Evolutionary conservation across 2,329 filamentous ascomycete genomes (phyloP), one percentile per base, ranked within the genome.

Genomic region (Xylaria sp.): DNA sequence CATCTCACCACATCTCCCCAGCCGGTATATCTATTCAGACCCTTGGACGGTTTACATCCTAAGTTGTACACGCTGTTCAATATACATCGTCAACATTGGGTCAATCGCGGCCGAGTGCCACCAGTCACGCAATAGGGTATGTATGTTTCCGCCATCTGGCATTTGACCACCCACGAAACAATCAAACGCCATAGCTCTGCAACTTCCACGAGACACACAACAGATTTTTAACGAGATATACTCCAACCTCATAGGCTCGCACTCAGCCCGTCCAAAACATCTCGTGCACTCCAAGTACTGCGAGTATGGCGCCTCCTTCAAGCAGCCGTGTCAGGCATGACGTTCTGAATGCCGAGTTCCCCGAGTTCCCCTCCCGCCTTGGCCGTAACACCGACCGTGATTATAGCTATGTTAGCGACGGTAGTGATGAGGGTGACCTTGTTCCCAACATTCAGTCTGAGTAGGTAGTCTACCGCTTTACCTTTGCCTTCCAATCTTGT

Each of bases 381-480:
- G n/a, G n/a, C n/a, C n/a, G n/a, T n/a, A n/a, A n/a, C n/a, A n/a
- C n/a, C n/a, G n/a, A n/a, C n/a, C n/a, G n/a, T n/a, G n/a, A n/a
- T n/a, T n/a, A n/a, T n/a, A n/a, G n/a, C n/a, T n/a, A n/a, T n/a
- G n/a, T n/a, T n/a, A n/a, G n/a, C n/a, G 13, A 3, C 31, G 22
- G 17, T 15, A 13, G 15, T 20, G 22, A 60, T 10, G 29, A 15
- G 1, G 17, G 11, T 1, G 20, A 7, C 7, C 13, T 2, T 7
- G 15, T 29, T 39, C 17, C 38, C 17, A 13, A 49, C 31, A 20
- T 50, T 33, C 13, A n/a, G 10, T 44, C 57, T 5, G 15, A 51
- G 63, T 65, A 62, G 44, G 63, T 50, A 56, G 5, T 25, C 15
- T 36, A 2, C 5, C 15, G n/a, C 50, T 33, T 42, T 20, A 1